Base-by-base conservation (phyloP, 2,329 filamentous ascomycete species). In the Zelopaecilomyces penicillatus region DNA sequence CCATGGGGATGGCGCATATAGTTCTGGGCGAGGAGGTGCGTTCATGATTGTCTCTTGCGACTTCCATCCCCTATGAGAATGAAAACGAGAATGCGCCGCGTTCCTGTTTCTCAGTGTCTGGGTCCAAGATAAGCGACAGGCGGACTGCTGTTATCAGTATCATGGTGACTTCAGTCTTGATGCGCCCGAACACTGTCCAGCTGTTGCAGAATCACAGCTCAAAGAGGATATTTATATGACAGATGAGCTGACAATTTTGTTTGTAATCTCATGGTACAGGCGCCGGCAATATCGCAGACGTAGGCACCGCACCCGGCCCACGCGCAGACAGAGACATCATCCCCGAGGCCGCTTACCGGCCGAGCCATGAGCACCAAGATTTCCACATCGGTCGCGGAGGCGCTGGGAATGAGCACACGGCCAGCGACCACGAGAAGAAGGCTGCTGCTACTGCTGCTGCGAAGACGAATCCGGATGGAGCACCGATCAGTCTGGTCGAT, bases 311-410 rank as follows among this genome's bases (percentile, higher is more conserved):
- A 30, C 40, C 64, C 4, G 48, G 53, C 7, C 56, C 61, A 39
- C 74, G 76, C 54, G 63, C 58, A 28, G 77, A 81, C 62, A 58
- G 65, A 48, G 75, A 78, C 41, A 46, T 75, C 35, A 57, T 82
- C 12, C 76, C 78, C 37, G 71, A 75, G 39, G 66, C 58, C 12
- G 77, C 77, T 26, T 57, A 69, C 41, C 73, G 75, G 28, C 65
- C 68, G 29, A 71, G 66, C 55, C 62, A 64, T 40, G 70, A 77
- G 11, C 64, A 66, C 42, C 57, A 63, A 46, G 73, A 76, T 56
- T 74, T 69, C 60, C 77, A 82, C 64, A 73, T 70, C 35, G 78
- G 78, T 45, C 76, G 78, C 30, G 78, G 78, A 55, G 78, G 78
- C 46, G 75, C 73, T 7, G 78, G 76, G 42, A 82, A 82, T 59